Base-by-base conservation (phyloP, 768 basidiomycete genomes). In the Suillus luteus region DNA sequence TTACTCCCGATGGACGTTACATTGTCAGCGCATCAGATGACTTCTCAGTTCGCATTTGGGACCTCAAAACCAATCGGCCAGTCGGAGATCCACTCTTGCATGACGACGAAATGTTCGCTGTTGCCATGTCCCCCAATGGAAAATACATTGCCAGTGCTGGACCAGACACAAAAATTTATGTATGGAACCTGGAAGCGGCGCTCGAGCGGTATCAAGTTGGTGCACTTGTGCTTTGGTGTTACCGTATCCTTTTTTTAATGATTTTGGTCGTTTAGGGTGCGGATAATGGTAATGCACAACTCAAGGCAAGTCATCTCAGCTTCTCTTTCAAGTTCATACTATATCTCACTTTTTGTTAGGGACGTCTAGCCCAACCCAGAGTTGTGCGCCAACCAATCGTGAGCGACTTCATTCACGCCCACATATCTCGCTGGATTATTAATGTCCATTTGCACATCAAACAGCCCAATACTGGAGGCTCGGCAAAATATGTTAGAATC, bases 81-180 rank as follows among this genome's bases (percentile, higher is more conserved):
- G 17, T 48, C 14, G 59, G 59, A 11, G 81, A 82, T 1, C 72
- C 83, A 2, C 75, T 82, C 63, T 93, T 93, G 0, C 95, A 97
- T 72, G 87, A 83, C 10, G 92, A 92, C 68, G 89, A 93, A 75
- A 84, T 97, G 0, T 80, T 90, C 35, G 82, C 85, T 8, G 80
- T 97, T 3, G 91, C 93, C 3, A 70, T 95, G 38, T 93, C 90
- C 68, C 81, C 83, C 2, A 93, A 96, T 77, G 93, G 91, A 15
- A 88, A 83, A 69, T 86, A 87, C 60, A 81, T 96, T 4, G 92
- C 87, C 2, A 93, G 90, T 68, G 93, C 87, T 14, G 94, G 94
- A 0, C 83, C 84, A 70, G 95, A 97, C 72, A 82, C 85, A 65
- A 79, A 83, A 46, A 76, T 96, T 1, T 87, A 90, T 5, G 83